These are phyloP conservation scores for Barnettozyma californica DNA, from an alignment of 805 yeast species.

Conservation along the genomic window DNA sequence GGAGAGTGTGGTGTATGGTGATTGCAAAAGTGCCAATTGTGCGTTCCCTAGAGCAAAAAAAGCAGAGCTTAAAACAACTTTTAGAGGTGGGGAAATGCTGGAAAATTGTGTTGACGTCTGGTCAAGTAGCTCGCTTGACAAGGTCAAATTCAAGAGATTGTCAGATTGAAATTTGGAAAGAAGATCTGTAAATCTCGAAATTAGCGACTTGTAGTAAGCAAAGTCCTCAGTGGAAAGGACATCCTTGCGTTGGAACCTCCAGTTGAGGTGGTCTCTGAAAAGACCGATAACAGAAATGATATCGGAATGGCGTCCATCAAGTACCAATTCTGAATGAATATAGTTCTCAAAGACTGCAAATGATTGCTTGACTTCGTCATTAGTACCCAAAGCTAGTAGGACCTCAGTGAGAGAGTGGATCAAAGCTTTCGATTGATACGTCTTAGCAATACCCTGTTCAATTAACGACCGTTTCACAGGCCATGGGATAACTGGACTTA, in stretches of 20 bases:
- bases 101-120: background rate
- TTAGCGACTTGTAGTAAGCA: conserved; percentile 8
- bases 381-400: conserved; percentile 18
- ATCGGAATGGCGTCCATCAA: conserved; percentile 32
- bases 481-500: conserved; percentile 15
- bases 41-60: background rate
- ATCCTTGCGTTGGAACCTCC: background rate
- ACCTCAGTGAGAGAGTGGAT: conserved; percentile 32
- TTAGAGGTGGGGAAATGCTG: background rate
- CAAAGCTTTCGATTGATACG: conserved; percentile 40
- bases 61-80: background rate
- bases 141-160: conserved; percentile 5
- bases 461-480: conserved; percentile 14
- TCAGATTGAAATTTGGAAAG: conserved; percentile 7
- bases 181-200: background rate
- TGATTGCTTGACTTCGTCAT: conserved; percentile 25
- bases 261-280: conserved; percentile 9
- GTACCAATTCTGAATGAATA: conserved; percentile 32
- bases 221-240: conserved; percentile 11
- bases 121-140: conserved; percentile 3
- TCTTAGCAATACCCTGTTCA: conserved; percentile 34
- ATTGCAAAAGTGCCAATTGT: background rate
- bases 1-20: background rate
- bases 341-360: conserved; percentile 40
- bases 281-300: conserved; percentile 26